Base-by-base conservation (phyloP, 495 filamentous ascomycete genomes). In the Thermothielavioides terrestris region DNA sequence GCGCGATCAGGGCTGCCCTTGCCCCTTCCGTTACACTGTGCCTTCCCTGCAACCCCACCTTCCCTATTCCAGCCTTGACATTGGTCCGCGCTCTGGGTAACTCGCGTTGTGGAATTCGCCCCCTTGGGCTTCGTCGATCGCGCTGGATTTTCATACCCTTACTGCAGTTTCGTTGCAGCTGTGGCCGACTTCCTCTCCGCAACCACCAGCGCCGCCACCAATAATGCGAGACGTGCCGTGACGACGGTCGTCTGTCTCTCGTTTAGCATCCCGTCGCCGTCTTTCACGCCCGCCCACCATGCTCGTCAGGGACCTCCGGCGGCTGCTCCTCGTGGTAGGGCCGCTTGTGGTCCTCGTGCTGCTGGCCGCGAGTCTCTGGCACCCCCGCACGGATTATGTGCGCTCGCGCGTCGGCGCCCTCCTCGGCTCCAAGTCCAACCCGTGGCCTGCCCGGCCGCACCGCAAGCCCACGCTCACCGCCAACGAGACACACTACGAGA, bases 241-340 rank as follows among this genome's bases (percentile, higher is more conserved):
- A 38, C 17, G n/a, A 38, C 35, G 36, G 18, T 20, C 18, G 36
- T n/a, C n/a, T n/a, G n/a, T n/a, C 5, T 22, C 46, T 20, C 41
- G 17, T 12, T 3, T 17, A 17, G 6, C 20, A 20, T 43, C 25
- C 15, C 27, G 31, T 23, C 17, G 26, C 32, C 15, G 22, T 18
- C 12, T 42, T 21, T n/a, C 27, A 11, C 20, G 30, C 4, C 37
- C 40, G 14, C 1, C 14, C 10, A 42, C 47, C 25, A 68, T 70
- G 68, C 32, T 68, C 10, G 53, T 62, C 15, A 50, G 61, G 44
- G 66, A 65, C 46, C 36, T 65, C 6, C 65, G 55, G 50, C 64
- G 68, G 10, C 28, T 59, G 21, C 25, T 46, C 23, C 59, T 71
- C 23, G 5, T 68, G 20, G 26, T 63, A 2, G 51, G 45, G 25